These are phyloP conservation scores for Xylaria bambusicola DNA, from an alignment of 495 filamentous ascomycete genomes.

Conservation along the genomic window DNA sequence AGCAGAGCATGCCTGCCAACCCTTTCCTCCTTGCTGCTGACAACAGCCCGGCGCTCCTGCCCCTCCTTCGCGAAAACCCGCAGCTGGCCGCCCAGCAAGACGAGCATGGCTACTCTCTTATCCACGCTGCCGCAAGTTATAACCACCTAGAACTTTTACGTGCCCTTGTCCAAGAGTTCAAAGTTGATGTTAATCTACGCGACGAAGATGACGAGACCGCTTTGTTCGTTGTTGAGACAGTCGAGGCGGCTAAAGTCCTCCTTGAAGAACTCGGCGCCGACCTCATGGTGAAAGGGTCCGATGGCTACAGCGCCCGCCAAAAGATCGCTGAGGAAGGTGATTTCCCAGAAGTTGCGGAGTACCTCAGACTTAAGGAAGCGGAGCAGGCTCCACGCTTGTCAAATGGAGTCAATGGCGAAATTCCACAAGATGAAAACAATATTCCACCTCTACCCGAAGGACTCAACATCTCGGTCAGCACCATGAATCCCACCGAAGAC, in stretches of 20 bases:
- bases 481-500: slow-evolving; percentile 62
- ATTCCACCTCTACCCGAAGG: slow-evolving; percentile 64
- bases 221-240: slow-evolving; percentile 79
- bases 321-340: slow-evolving; percentile 71
- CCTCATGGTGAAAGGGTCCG: slow-evolving; percentile 58
- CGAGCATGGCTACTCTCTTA: slow-evolving; percentile 82
- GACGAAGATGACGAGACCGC: slow-evolving; percentile 93
- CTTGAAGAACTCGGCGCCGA: slow-evolving; percentile 81
- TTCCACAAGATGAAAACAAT: slow-evolving; percentile 21
- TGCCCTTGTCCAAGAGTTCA: slow-evolving; percentile 72
- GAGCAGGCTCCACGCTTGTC: slow-evolving; percentile 22
- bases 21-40: slow-evolving; percentile 79
- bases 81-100: slow-evolving; percentile 70
- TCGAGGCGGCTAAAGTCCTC: slow-evolving; percentile 71
- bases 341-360: slow-evolving; percentile 67
- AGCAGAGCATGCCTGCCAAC: slow-evolving; percentile 59
- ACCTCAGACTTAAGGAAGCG: slow-evolving; percentile 57
- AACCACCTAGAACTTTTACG: slow-evolving; percentile 79
- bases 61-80: slow-evolving; percentile 67
- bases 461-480: slow-evolving; percentile 65
- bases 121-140: slow-evolving; percentile 93
- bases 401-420: slow-evolving; percentile 29
- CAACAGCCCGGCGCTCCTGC: slow-evolving; percentile 63
- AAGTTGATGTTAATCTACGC: slow-evolving; percentile 73
- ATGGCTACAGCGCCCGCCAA: slow-evolving; percentile 70